A percentile compares a stretch with the other conserved stretches of the same genome.
Conservation (phyloP, 257 asterid genomes). For the Buddleja alternifolia region DNA sequence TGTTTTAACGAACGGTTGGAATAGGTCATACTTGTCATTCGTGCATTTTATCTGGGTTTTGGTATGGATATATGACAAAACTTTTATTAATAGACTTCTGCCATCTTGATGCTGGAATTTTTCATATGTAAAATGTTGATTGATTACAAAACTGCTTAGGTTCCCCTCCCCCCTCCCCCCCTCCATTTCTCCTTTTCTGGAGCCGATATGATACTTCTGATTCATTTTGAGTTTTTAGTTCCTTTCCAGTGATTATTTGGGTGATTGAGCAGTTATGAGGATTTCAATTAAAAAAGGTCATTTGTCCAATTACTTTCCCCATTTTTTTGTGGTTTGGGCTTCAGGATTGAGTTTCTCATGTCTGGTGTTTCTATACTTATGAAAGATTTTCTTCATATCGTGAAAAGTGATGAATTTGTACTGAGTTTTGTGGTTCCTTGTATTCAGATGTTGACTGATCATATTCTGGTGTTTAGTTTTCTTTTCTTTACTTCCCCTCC, state of each 20-base stretch:
- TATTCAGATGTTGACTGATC: slow-evolving; percentile 21
- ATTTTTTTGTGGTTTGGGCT: background rate
- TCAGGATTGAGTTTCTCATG: background rate
- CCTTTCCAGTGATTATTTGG: background rate
- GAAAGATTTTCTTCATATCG: background rate
- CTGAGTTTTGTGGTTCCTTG: slow-evolving; percentile 1
- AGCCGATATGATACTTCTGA: background rate
- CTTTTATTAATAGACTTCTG: slow-evolving; percentile 1
- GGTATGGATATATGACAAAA: background rate
- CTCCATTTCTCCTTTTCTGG: background rate
- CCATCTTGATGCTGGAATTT: background rate
- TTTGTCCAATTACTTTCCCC: background rate
- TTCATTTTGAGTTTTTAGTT: background rate
- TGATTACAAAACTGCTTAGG: background rate
- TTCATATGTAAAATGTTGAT: slow-evolving; percentile 5
- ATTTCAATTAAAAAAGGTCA: background rate
- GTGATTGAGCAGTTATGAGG: background rate
- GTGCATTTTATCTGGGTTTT: background rate
- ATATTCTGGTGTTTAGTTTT: slow-evolving; percentile 7
- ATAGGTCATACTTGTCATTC: background rate
- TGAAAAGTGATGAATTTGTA: background rate
- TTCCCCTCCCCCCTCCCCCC: background rate
- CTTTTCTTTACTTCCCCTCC: background rate
- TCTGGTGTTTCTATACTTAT: background rate
- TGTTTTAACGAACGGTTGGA: background rate